Conservation (phyloP, 441 rosid genomes). For the Codiaeum variegatum region DNA sequence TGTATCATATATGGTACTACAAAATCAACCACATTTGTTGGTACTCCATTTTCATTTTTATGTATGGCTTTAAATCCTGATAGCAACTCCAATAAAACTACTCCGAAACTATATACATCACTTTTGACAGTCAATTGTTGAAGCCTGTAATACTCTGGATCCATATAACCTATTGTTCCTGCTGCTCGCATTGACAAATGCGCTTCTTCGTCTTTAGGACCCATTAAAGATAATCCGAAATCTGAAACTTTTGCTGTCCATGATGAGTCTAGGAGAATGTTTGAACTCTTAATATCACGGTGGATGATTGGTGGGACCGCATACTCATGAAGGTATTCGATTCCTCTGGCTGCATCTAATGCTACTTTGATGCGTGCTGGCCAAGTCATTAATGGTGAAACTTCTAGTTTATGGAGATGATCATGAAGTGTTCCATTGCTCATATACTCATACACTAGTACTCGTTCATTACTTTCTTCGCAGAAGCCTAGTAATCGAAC, state of each 20-base stretch:
- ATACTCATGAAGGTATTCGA: slow-evolving; percentile 69
- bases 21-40: slow-evolving; percentile 62
- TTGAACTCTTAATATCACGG: slow-evolving; percentile 80
- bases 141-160: slow-evolving; percentile 73
- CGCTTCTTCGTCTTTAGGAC: slow-evolving; percentile 49
- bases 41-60: slow-evolving; percentile 44
- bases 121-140: slow-evolving; percentile 62
- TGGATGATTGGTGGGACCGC: slow-evolving; percentile 66
- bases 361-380: slow-evolving; percentile 48
- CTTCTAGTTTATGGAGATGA: slow-evolving; percentile 53
- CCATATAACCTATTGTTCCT: slow-evolving; percentile 77
- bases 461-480: slow-evolving; percentile 50
- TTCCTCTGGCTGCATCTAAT: slow-evolving; percentile 69
- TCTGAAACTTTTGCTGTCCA: slow-evolving; percentile 77
- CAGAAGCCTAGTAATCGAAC: slow-evolving; percentile 63
- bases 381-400: slow-evolving; percentile 60
- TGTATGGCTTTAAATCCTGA: slow-evolving; percentile 69
- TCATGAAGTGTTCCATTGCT: slow-evolving; percentile 61
- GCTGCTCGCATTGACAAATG: slow-evolving; percentile 64
- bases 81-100: slow-evolving; percentile 58
- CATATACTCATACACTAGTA: slow-evolving; percentile 66
- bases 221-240: slow-evolving; percentile 67
- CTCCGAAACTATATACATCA: slow-evolving; percentile 79
- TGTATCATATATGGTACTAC: slow-evolving; percentile 52
- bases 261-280: slow-evolving; percentile 48